Conservation (phyloP, 257 asterid species). For the Petunia secreta region DNA sequence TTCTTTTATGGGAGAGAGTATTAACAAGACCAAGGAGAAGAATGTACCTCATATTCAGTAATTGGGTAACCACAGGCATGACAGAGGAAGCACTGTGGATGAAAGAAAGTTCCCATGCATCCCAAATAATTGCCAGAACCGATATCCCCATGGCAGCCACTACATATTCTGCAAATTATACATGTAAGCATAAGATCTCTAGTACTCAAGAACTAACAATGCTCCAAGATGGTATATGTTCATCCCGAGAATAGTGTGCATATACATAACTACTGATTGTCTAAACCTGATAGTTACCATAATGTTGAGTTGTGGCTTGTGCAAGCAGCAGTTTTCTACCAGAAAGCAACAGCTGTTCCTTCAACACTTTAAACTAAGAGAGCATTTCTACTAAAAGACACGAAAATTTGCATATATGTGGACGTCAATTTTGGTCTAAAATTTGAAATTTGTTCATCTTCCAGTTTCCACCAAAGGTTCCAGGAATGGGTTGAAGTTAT, state of each 20-base stretch:
- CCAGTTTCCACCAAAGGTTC: slow-evolving; percentile 1
- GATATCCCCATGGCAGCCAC: slow-evolving; percentile 83
- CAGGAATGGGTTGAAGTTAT: neutral
- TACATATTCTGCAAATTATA: slow-evolving; percentile 63
- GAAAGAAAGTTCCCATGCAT: slow-evolving; percentile 89
- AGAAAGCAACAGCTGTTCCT: neutral
- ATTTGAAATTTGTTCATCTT: neutral
- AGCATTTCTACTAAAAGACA: neutral
- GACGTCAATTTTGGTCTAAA: slow-evolving; percentile 11
- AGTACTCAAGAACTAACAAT: neutral
- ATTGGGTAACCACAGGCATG: slow-evolving; percentile 77
- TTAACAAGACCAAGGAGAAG: neutral
- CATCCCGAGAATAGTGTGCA: slow-evolving; percentile 5
- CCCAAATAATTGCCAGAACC: slow-evolving; percentile 84
- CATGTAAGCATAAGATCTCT: neutral
- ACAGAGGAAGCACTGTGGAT: slow-evolving; percentile 90
- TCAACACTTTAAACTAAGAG: neutral
- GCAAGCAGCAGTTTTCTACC: slow-evolving; percentile 1
- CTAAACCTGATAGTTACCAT: no score
- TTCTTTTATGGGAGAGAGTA: neutral
- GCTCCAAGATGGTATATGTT: neutral
- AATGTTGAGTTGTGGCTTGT: no score
- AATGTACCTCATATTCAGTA: slow-evolving; percentile 77
- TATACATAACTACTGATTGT: neutral
- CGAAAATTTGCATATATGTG: neutral